Percentiles rank a stretch among this genome's conserved stretches.
Evolutionary conservation across 345 rosid genomes (phyloP).

Genomic region (Angophora floribunda): DNA sequence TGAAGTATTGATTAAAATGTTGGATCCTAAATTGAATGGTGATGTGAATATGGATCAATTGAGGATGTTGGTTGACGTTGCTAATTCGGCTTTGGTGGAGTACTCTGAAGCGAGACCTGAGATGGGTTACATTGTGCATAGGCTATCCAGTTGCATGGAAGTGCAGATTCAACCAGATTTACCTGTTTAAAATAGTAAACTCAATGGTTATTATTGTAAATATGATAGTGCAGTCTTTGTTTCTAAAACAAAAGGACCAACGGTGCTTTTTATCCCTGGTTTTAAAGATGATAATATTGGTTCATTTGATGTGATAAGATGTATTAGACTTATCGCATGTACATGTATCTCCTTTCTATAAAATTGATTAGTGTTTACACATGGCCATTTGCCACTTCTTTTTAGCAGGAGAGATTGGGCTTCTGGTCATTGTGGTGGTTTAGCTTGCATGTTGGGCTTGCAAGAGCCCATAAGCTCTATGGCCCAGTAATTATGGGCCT

Average conservation of each 20-base stretch:
- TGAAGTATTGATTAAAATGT: slow-evolving; percentile 1
- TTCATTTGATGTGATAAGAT: not conserved
- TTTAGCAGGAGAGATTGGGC: not conserved
- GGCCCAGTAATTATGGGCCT: not conserved
- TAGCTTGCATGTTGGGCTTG: not conserved
- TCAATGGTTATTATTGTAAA: too few species aligned
- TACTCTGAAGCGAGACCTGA: slow-evolving; percentile 25
- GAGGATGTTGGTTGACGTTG: slow-evolving; percentile 14
- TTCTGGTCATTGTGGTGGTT: not conserved
- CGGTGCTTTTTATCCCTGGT: not conserved
- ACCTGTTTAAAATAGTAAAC: not conserved
- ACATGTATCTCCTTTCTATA: not conserved
- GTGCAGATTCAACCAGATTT: not conserved
- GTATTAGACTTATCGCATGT: not conserved
- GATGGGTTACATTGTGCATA: slow-evolving; percentile 9
- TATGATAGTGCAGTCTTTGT: not conserved
- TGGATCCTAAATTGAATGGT: slow-evolving; percentile 32
- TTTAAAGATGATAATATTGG: not conserved
- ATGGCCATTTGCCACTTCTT: not conserved
- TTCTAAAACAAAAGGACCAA: not conserved
- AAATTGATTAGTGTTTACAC: not conserved
- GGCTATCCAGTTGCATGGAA: slow-evolving; percentile 10
- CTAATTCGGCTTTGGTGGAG: slow-evolving; percentile 15
- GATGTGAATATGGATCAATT: slow-evolving; percentile 15
- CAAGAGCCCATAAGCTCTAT: not conserved